Base-by-base conservation (phyloP, 1,284 basidiomycete genomes). In the Trichosporon inkin region DNA sequence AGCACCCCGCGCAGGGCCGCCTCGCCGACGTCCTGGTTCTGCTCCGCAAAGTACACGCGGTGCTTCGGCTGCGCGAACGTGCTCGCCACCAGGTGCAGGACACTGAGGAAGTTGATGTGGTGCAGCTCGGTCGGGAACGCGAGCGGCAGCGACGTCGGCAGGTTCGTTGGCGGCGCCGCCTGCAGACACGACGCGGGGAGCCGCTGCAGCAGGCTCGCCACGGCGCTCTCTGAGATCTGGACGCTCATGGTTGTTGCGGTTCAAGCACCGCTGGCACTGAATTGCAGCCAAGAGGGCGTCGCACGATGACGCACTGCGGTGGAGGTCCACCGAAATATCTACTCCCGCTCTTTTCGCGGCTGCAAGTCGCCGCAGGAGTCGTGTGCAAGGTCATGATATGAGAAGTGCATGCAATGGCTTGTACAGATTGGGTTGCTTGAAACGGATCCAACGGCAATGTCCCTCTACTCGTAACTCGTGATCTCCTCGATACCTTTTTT, bases 81-180 rank as follows among this genome's bases (percentile, higher is more conserved):
- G 6, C 57, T 28, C 52, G 61, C 28, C 10, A 68, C 51, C 17
- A 72, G 57, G 54, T 72, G 71, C 17, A 72, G 62, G 14, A 62
- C 58, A 16, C 66, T 55, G 32, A 72, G 63, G 35, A 68, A 53
- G 66, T 74, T 74, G 68, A 69, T 55, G 16, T 60, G 53, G 56
- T 74, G 72, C 3, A 70, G 55, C 14, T 64, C 61, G 19, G 71
- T 57, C 0, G 72, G 71, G 61, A 71, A 70, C 14, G 71, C 60
- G 6, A 74, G 65, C 5, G 72, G 72, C 4, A 74, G 62, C 14
- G 60, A 55, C 13, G 62, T 66, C 6, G 72, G 72, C 10, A 71
- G 66, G 55, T 70, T 61, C 0, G 69, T 62, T n/a, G 61, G 56
- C 1, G 67, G 61, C 1, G 67, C 60, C 2, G 55, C n/a, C 4